A percentile compares a stretch with the other conserved stretches of the same genome.
Conservation (phyloP, 176 grass and related monocot species). For the Oryza meyeriana region DNA sequence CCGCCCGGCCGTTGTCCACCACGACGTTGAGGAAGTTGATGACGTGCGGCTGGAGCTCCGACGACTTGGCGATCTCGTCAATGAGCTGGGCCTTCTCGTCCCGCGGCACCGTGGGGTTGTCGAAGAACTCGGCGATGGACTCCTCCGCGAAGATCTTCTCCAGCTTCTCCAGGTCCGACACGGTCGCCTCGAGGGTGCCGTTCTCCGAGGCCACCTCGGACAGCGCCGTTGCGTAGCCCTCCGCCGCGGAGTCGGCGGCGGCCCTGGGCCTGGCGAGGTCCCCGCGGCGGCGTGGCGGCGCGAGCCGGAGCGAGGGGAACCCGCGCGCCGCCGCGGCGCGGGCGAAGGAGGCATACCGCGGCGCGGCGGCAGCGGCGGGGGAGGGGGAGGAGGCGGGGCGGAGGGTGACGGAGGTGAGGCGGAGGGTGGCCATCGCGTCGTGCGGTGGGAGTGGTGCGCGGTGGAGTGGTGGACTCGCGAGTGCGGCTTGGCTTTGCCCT, state of each 20-base stretch:
- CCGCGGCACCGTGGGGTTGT: conserved; percentile 61
- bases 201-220: conserved; percentile 49
- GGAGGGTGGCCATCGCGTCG: conserved; percentile 40
- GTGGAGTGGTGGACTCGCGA: not conserved
- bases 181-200: conserved; percentile 54
- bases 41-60: conserved; percentile 60
- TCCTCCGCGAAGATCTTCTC: conserved; percentile 63
- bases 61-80: conserved; percentile 62
- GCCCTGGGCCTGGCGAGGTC: conserved; percentile 36
- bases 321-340: conserved; percentile 17
- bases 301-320: conserved; percentile 43
- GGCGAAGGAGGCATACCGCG: conserved; percentile 30
- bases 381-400: conserved; percentile 34
- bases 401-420: conserved; percentile 47
- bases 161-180: conserved; percentile 72
- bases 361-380: conserved; percentile 1
- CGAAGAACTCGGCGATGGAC: conserved; percentile 68
- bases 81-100: conserved; percentile 65
- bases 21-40: conserved; percentile 83
- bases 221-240: conserved; percentile 66
- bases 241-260: conserved; percentile 34
- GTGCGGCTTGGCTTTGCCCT: not conserved
- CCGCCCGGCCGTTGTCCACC: conserved; percentile 57
- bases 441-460: conserved; percentile 22
- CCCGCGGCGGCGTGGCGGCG: conserved; percentile 34